phyloP scores from a whole-genome alignment of 805 yeast genomes.

The Saturnispora dispora region DNA sequence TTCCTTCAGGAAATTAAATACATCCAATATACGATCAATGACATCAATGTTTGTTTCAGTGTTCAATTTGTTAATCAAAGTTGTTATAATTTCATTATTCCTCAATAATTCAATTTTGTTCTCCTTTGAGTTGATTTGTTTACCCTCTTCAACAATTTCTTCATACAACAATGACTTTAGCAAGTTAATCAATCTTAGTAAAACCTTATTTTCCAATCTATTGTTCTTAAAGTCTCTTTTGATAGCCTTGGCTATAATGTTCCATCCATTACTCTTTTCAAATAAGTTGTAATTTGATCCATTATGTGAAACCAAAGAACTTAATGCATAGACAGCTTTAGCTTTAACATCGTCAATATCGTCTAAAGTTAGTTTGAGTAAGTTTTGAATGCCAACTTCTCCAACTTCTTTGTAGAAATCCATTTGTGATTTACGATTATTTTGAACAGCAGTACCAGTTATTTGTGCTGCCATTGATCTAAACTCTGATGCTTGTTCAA shows the following conservation, averaged over 20 bases:
- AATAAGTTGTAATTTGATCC: conserved; percentile 47
- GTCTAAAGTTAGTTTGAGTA: conserved; percentile 31
- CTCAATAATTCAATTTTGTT: conserved; percentile 31
- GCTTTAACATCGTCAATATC: conserved; percentile 30
- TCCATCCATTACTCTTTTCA: conserved; percentile 54
- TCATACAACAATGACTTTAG: conserved; percentile 46
- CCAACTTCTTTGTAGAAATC: conserved; percentile 46
- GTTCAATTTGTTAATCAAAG: conserved; percentile 27
- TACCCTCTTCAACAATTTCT: conserved; percentile 31
- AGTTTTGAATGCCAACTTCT: conserved; percentile 33
- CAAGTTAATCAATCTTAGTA: conserved; percentile 13
- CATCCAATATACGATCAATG: conserved; percentile 47
- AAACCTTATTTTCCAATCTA: conserved; percentile 9
- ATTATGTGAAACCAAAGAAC: conserved; percentile 66
- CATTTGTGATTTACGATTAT: conserved; percentile 68
- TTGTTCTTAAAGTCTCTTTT: conserved; percentile 7
- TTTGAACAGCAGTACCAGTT: conserved; percentile 88
- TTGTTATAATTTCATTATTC: conserved; percentile 26
- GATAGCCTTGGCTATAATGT: conserved; percentile 29
- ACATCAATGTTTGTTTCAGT: conserved; percentile 35
- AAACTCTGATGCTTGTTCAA: conserved; percentile 29
- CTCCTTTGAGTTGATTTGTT: not conserved
- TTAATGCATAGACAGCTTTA: conserved; percentile 72
- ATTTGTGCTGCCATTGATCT: conserved; percentile 40
- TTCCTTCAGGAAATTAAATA: conserved; percentile 38